A percentile compares a stretch with the other conserved stretches of the same genome.
Conservation (phyloP, 371 early-diverging fungal species). For the Gilbertella persicaria region DNA sequence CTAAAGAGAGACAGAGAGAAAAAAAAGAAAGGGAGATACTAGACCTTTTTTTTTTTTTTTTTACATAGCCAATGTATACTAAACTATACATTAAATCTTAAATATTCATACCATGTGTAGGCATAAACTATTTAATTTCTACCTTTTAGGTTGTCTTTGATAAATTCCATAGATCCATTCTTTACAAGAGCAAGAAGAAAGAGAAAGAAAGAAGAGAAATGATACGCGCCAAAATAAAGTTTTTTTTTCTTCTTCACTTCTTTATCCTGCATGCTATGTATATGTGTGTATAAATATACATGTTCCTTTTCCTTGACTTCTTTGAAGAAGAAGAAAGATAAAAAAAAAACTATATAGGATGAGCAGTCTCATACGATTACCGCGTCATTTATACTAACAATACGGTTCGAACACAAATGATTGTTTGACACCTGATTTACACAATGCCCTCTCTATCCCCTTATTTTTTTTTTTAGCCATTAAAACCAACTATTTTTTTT, state of each 20-base stretch:
- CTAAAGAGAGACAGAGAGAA: no score
- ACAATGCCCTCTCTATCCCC: background rate
- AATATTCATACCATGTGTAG: background rate
- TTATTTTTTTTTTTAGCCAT: slow-evolving; percentile 6
- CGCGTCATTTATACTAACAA: slow-evolving; percentile 30
- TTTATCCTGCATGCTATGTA: background rate
- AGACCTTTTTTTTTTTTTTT: background rate
- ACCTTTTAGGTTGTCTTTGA: background rate
- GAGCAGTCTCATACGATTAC: slow-evolving; percentile 3
- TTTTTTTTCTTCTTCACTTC: background rate
- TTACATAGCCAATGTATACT: background rate
- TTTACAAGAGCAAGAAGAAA: background rate
- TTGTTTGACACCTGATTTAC: slow-evolving; percentile 16
- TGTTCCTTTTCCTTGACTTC: background rate
- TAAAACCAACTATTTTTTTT: background rate
- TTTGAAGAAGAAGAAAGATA: background rate
- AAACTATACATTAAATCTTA: background rate
- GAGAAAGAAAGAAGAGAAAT: background rate
- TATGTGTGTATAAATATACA: background rate
- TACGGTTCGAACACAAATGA: slow-evolving; percentile 25
- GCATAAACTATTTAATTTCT: slow-evolving; percentile 9
- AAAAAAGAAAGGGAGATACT: no score
- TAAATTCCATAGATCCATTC: background rate
- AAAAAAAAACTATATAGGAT: no score
- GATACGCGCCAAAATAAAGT: slow-evolving; percentile 29